Base-by-base conservation (phyloP, 352 stramenopile genomes). In the Phytophthora sojae region DNA sequence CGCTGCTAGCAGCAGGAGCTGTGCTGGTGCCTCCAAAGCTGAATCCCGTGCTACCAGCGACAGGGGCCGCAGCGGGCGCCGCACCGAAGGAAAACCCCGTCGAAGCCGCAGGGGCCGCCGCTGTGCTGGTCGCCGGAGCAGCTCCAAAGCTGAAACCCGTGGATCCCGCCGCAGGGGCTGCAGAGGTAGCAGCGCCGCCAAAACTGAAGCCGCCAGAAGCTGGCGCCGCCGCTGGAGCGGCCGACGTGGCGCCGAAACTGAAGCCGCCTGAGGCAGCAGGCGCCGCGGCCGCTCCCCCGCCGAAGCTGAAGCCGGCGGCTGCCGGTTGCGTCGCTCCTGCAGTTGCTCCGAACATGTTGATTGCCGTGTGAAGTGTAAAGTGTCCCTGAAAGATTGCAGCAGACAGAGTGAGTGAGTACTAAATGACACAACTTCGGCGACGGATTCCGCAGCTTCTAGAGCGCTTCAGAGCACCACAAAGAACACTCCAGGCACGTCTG, bases 41-140 rank as follows among this genome's bases (percentile, higher is more conserved):
- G 42, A 89, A 89, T 21, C 71, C 75, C 35, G 72, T 60, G 26
- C 60, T 70, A 1, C 71, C 50, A n/a, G 81, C 57, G 21, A 68
- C 58, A 35, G 75, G 59, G 6, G 69, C 57, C 4, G 73, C 65
- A 29, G 73, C 71, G 4, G 73, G 54, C 19, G 72, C 23, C 26
- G 73, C 71, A 50, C 85, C 83, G 76, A 93, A 93, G 4, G 76
- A 84, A 35, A 91, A 91, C 14, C 81, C 79, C 29, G 73, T 73
- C 6, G 62, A 79, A 0, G 76, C 30, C 1, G 64, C 56, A 11
- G 84, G 65, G 21, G 69, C 49, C 6, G 52, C 55, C 4, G 64
- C 37, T 15, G 59, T 52, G 8, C 19, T 54, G 7, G 71, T 61
- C 15, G 73, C 53, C 3, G 77, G 64, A 4, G 71, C 42, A 4